Evolutionary conservation across 192 early-diverging fungal genomes (phyloP), one percentile per base, ranked within the genome.

Genomic region (Paraglomus brasilianum): DNA sequence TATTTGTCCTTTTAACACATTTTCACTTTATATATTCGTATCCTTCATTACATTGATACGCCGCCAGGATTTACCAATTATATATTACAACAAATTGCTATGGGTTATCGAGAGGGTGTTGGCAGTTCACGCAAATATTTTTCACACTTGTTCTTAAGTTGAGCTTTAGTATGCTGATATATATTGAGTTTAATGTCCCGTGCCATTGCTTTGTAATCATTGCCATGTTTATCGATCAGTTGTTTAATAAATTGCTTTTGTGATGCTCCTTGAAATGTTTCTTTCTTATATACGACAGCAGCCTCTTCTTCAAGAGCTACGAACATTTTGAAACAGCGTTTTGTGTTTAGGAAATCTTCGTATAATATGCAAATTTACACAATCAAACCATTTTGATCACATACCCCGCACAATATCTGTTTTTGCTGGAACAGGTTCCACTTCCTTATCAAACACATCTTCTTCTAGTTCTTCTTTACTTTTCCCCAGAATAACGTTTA

Each of bases 201-300:
- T 66, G 89, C 89, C 90, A 92, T 92, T 47, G 86, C 87, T 11
- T 87, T 74, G 66, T 91, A 92, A 58, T 92, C 80, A 47, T 86
- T 78, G 0, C 88, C 89, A 53, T 92, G 88, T 74, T 85, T 87
- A n/a, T 83, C 82, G 15, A 91, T 77, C 75, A 88, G 70, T 21
- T 78, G 70, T 49, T 85, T 81, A 4, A 88, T 66, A 79, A 78
- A 86, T 7, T 72, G 76, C 39, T 80, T 57, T 69, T 89, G 86
- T n/a, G 82, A 81, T 9, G 80, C 75, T 2, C 86, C 82, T 63
- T 85, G 77, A 72, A 80, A 77, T 60, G 75, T 74, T 61, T 86
- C 82, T 17, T 57, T 57, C 14, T 77, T 72, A 36, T 75, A 51
- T 19, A 62, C 76, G 58, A 80, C 80, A 2, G 80, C 79, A 0